Evolutionary conservation across 306 rosid species (phyloP).

Genomic region (Myrica gale): DNA sequence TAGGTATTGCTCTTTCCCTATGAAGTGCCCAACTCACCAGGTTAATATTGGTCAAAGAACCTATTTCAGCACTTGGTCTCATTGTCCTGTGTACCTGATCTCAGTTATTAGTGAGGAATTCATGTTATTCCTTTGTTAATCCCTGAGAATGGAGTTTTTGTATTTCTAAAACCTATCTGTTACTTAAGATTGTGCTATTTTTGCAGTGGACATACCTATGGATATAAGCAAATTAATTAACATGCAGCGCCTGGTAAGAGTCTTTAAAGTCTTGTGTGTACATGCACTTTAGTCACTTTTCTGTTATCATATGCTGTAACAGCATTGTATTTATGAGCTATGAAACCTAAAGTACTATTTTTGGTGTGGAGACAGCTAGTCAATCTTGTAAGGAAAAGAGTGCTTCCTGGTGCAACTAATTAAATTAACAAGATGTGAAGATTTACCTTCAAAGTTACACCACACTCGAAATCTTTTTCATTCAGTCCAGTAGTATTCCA

Average conservation of each 20-base stretch:
- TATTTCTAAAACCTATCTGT: conserved; percentile 7
- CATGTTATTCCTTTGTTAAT: background rate
- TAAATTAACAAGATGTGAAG: background rate
- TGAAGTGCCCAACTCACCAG: background rate
- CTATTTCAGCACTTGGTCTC: conserved; percentile 6
- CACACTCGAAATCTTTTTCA: background rate
- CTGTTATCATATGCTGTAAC: background rate
- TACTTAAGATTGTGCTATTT: conserved; percentile 16
- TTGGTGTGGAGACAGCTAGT: background rate
- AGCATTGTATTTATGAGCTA: background rate
- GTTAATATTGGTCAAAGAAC: conserved; percentile 23
- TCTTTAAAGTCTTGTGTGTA: conserved; percentile 21
- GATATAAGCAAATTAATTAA: conserved; percentile 71
- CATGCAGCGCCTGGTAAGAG: conserved; percentile 80
- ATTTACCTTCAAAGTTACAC: background rate
- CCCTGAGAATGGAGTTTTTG: conserved; percentile 2
- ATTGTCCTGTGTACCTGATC: conserved; percentile 11
- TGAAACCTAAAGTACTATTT: background rate
- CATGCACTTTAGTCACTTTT: conserved; percentile 11
- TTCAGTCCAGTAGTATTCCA: background rate
- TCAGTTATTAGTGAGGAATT: background rate
- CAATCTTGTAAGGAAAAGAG: background rate
- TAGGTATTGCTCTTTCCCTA: conserved; percentile 42
- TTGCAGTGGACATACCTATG: conserved; percentile 80
- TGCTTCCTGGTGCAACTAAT: background rate